Evolutionary conservation across 495 filamentous ascomycete genomes (phyloP), one percentile per base, ranked within the genome.

Genomic region (Penicillium ucsense): DNA sequence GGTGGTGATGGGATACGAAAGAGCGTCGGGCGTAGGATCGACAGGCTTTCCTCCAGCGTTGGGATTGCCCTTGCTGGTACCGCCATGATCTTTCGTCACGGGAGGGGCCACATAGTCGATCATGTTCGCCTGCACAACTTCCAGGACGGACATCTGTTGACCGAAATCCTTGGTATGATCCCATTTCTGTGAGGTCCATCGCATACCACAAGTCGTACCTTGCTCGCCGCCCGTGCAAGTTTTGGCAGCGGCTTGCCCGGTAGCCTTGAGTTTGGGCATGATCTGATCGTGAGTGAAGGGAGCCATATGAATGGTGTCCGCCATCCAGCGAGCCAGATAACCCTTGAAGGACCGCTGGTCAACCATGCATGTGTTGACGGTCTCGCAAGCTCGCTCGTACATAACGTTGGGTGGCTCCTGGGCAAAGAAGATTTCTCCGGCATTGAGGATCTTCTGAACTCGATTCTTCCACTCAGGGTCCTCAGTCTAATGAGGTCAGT

Each of bases 321-420:
- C 80, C 64, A 94, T 76, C 85, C 87, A 94, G 28, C 89, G 85
- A 27, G 86, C 71, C 10, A 91, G 71, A 67, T 89, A 94, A 33
- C 85, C 86, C 66, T 92, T 94, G 79, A 90, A 94, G 35, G 82
- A 86, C 37, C 76, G 75, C 70, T 89, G 86, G 56, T 92, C 87
- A 35, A 80, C 78, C 53, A 85, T 80, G 67, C 86, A 89, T 6
- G 65, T 77, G 38, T 71, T 61, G 43, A 69, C 64, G 0, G 69
- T 63, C 47, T 84, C 81, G 50, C 80, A 84, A 31, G 79, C 74
- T n/a, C 77, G 67, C 60, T 90, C 86, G 45, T 70, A 80, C 66
- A 86, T 83, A 38, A 85, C 71, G 27, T 76, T 63, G 28, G 60
- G 57, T 3, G 76, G 64, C 12, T 61, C 46, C 0, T 64, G 41